Base-by-base conservation (phyloP, 108 stramenopile species). In the Pseudonitzschia delicatissima region DNA sequence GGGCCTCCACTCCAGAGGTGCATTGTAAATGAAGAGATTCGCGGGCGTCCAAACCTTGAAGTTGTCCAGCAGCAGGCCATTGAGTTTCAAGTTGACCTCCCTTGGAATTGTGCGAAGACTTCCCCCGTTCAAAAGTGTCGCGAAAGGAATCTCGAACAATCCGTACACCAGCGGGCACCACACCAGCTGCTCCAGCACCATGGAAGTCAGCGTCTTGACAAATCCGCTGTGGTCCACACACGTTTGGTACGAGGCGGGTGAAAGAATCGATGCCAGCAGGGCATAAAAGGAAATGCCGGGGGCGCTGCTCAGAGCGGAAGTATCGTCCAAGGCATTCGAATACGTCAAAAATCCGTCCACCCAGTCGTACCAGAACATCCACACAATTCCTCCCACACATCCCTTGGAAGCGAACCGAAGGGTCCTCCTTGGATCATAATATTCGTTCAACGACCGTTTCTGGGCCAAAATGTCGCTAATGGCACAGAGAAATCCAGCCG, bases 21-120 rank as follows among this genome's bases (percentile, higher is more conserved):
- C 32, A 28, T 73, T 77, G 53, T 81, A 81, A 29, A 81, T 74
- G 4, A 73, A 4, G 5, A 77, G 12, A 42, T 81, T 81, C 1
- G 68, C 80, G 20, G 77, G 69, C 6, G 72, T 81, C 80, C 80
- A 81, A 33, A 81, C 53, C 62, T 81, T 81, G 29, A 76, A 76
- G 60, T 81, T 81, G 3, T 45, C 59, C 20, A 81, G 33, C 40
- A 77, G 62, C 27, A 81, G 63, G 47, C 45, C 67, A 17, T 51
- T 55, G 12, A 77, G 45, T 62, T 81, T 81, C 6, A 37, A 13
- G 2, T 66, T 40, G n/a, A 81, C 76, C 66, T 81, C 73, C 1
- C 61, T 37, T 39, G 31, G 67, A 13, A 81, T 59, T 0, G 29
- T 33, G 53, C 25, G 6, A 2, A 55, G 9, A 5, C 6, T 12